Conservation (phyloP, 2,329 filamentous ascomycete genomes). For the Metarhizium guizhouense region DNA sequence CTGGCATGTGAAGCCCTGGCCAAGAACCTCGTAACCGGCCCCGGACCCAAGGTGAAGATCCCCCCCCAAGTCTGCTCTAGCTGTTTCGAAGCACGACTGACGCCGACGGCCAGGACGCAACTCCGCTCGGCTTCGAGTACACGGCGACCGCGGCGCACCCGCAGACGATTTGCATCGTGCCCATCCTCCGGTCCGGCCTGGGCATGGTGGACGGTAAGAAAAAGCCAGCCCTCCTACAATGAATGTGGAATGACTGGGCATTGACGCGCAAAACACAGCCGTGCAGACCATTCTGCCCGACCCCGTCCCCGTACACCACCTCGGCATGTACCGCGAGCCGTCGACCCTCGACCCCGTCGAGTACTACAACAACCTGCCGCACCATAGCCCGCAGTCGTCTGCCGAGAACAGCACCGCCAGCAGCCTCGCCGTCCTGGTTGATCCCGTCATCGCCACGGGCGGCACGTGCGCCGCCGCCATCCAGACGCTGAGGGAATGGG, state of each 20-base stretch:
- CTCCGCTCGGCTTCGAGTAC: constrained; percentile 72
- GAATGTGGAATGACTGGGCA: not conserved
- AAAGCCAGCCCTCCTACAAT: not conserved
- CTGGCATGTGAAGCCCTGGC: constrained; percentile 75
- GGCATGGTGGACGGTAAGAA: constrained; percentile 73
- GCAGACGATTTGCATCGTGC: constrained; percentile 67
- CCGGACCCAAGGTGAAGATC: constrained; percentile 52
- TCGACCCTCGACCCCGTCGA: constrained; percentile 82
- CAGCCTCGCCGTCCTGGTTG: constrained; percentile 70
- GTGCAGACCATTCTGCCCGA: constrained; percentile 73
- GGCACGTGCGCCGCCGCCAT: constrained; percentile 86
- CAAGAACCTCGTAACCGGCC: constrained; percentile 44
- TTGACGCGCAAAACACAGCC: constrained; percentile 34
- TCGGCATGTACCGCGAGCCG: constrained; percentile 89
- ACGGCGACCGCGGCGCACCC: constrained; percentile 55
- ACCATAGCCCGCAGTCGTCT: constrained; percentile 43
- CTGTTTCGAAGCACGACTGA: not conserved
- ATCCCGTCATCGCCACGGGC: constrained; percentile 90
- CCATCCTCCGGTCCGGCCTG: constrained; percentile 85
- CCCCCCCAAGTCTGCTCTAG: not conserved
- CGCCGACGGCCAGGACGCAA: constrained; percentile 50
- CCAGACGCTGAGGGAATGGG: constrained; percentile 83
- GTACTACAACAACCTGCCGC: constrained; percentile 95
- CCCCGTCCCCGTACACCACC: constrained; percentile 79
- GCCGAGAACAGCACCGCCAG: constrained; percentile 23